These are phyloP conservation scores for Annona cherimola DNA, from an alignment of 164 flowering plant species.

Conservation along the genomic window DNA sequence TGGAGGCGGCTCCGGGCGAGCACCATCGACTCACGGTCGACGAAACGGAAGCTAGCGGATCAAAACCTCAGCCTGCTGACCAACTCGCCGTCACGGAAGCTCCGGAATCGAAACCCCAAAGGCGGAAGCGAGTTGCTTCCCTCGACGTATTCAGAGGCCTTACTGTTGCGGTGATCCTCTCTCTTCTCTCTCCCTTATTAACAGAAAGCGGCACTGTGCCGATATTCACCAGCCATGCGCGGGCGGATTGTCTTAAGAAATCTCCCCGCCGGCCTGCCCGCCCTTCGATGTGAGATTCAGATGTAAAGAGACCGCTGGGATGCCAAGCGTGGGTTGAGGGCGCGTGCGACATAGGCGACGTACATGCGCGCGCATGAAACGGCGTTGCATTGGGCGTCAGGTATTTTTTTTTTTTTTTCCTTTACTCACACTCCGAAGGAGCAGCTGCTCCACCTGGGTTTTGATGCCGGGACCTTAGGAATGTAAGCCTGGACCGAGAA, in stretches of 20 bases:
- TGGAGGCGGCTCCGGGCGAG: neutral
- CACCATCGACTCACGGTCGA: conserved; percentile 4
- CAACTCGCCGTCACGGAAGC: neutral
- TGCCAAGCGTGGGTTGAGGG: too few species aligned
- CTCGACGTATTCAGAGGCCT: conserved; percentile 85
- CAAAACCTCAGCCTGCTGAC: conserved; percentile 7
- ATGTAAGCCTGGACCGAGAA: too few species aligned
- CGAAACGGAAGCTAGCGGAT: conserved; percentile 14
- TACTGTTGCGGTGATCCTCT: conserved; percentile 57
- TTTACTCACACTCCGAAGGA: too few species aligned
- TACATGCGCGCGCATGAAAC: too few species aligned
- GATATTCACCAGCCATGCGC: neutral
- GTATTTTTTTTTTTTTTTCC: too few species aligned
- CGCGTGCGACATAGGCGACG: too few species aligned
- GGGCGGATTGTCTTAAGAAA: neutral
- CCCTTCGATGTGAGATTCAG: neutral
- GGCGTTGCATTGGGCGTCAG: too few species aligned
- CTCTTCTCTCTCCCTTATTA: neutral
- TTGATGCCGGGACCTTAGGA: too few species aligned
- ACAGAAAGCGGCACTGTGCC: neutral
- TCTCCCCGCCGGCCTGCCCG: neutral
- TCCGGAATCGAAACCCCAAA: conserved; percentile 16
- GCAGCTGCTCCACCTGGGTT: too few species aligned
- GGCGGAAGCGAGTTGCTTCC: conserved; percentile 51
- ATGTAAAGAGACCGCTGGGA: neutral